A percentile compares a stretch with the other conserved stretches of the same genome.
These are phyloP conservation scores for Trypanosoma vivax DNA, from an alignment of 208 protist species.

Conservation along the genomic window DNA sequence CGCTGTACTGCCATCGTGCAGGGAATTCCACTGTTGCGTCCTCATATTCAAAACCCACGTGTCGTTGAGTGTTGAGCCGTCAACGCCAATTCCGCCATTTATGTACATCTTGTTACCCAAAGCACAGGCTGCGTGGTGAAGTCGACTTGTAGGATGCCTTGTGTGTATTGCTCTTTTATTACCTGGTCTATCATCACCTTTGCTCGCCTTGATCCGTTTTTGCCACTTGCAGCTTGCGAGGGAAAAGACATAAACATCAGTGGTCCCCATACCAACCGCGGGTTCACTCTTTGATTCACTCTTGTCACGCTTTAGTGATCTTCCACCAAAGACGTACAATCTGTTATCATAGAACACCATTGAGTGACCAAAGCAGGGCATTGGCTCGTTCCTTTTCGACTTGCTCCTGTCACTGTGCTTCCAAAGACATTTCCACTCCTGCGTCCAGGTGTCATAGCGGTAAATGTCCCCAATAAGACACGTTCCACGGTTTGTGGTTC, in stretches of 20 bases:
- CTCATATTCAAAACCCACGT: constrained; percentile 66
- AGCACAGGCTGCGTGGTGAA: constrained; percentile 59
- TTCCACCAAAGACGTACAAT: constrained; percentile 73
- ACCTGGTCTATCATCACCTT: background rate
- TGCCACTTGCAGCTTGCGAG: constrained; percentile 47
- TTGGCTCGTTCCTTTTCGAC: constrained; percentile 45
- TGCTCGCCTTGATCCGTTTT: constrained; percentile 19
- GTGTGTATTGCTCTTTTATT: background rate
- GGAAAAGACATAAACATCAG: constrained; percentile 61
- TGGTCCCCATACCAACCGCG: constrained; percentile 8
- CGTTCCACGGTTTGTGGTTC: constrained; percentile 26
- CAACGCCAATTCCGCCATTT: constrained; percentile 46
- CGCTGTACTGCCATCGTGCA: constrained; percentile 52
- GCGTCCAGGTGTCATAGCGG: constrained; percentile 48
- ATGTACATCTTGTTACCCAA: constrained; percentile 55
- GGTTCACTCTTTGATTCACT: background rate
- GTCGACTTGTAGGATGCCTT: constrained; percentile 25
- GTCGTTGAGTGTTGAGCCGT: constrained; percentile 34
- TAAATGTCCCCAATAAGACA: constrained; percentile 50
- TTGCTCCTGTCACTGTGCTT: constrained; percentile 9
- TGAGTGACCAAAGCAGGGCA: constrained; percentile 60
- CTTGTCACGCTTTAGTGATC: constrained; percentile 21
- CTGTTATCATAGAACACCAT: constrained; percentile 61
- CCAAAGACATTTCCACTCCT: constrained; percentile 67
- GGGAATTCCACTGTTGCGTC: constrained; percentile 35